Conservation (phyloP, 257 asterid species). For the Nicotiana benthamiana region DNA sequence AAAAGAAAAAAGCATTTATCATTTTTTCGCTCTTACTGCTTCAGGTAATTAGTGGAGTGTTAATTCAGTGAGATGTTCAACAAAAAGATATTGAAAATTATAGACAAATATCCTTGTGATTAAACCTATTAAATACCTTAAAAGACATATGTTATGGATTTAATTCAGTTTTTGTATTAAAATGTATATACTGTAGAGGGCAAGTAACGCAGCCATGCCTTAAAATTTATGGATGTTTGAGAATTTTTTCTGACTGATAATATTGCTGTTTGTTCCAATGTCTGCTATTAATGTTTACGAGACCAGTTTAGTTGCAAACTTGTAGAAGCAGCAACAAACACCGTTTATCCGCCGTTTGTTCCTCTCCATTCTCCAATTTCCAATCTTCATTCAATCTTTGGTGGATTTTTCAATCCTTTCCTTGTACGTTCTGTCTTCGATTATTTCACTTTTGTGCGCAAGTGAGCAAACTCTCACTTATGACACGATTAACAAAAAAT, state of each 20-base stretch:
- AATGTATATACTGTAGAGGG: background rate
- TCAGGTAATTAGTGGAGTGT: background rate
- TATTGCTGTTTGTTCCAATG: conserved; percentile 4
- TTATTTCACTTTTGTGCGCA: background rate
- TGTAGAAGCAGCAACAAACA: conserved; percentile 6
- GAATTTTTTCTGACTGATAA: background rate
- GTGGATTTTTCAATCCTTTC: background rate
- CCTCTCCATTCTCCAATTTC: background rate
- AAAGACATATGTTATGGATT: too few species aligned
- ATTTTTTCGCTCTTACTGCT: background rate
- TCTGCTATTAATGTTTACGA: background rate
- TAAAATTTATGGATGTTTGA: background rate
- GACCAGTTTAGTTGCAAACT: background rate
- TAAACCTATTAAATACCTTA: too few species aligned
- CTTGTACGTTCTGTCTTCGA: background rate
- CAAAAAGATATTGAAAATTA: too few species aligned
- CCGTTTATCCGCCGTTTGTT: conserved; percentile 18
- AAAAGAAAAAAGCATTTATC: background rate
- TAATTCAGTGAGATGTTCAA: background rate
- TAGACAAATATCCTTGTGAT: too few species aligned
- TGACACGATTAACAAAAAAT: too few species aligned
- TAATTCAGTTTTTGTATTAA: background rate
- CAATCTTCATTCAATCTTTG: background rate
- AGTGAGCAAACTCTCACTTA: background rate
- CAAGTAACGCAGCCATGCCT: background rate